phyloP scores from a whole-genome alignment of 139 green algal species.

The Volvox africanus region DNA sequence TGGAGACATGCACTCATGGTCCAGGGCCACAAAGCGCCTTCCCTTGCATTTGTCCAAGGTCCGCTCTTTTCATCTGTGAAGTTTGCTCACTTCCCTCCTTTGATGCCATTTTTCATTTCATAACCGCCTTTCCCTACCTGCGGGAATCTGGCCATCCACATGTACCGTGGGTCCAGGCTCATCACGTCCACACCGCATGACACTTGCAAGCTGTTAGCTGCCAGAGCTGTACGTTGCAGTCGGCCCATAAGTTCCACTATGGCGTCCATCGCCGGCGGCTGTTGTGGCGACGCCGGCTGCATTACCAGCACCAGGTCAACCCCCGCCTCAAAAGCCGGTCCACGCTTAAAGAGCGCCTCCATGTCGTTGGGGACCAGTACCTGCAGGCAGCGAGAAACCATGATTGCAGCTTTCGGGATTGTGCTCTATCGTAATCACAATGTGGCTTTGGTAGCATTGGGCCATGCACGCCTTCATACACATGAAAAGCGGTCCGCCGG shows the following conservation, averaged over 20 bases:
- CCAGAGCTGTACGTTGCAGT: slow-evolving; percentile 38
- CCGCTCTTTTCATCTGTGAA: too few species aligned
- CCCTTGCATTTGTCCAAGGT: too few species aligned
- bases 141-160: slow-evolving; percentile 19
- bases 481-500: too few species aligned
- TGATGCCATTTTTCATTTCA: background rate
- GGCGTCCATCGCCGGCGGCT: background rate
- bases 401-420: too few species aligned
- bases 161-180: background rate
- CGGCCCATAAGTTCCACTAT: slow-evolving; percentile 1
- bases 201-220: slow-evolving; percentile 45
- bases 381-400: background rate
- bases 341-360: slow-evolving; percentile 56
- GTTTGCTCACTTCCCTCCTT: too few species aligned
- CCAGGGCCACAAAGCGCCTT: too few species aligned
- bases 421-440: too few species aligned
- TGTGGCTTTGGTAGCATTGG: too few species aligned
- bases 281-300: background rate
- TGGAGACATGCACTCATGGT: too few species aligned
- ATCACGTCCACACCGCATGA: slow-evolving; percentile 34
- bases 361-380: slow-evolving; percentile 54
- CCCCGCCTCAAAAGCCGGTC: slow-evolving; percentile 45
- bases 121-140: background rate
- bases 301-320: slow-evolving; percentile 52
- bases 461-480: too few species aligned